phyloP scores from a whole-genome alignment of 2,329 filamentous ascomycete species.

The Paraconiothyrium brasiliense region DNA sequence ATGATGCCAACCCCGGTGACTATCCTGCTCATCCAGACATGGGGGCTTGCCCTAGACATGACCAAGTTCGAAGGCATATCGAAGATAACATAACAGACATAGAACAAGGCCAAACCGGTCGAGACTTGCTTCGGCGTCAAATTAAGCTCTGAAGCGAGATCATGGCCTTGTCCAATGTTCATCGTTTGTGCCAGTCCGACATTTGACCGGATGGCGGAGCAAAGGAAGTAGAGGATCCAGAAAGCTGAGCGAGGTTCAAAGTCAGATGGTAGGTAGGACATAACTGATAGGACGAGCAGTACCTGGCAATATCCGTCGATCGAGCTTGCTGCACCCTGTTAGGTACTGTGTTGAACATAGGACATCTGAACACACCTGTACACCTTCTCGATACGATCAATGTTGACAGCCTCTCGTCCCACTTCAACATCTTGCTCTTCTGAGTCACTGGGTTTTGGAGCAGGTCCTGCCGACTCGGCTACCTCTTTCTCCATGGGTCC shows the following conservation, averaged over 20 bases:
- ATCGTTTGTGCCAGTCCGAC: conserved; percentile 95
- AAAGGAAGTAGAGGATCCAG: conserved; percentile 91
- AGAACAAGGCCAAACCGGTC: conserved; percentile 86
- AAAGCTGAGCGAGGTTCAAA: conserved; percentile 65
- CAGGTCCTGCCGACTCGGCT: conserved; percentile 20
- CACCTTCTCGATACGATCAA: conserved; percentile 49
- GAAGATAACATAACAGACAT: conserved; percentile 90
- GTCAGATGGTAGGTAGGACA: not conserved
- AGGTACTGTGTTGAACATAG: conserved; percentile 8
- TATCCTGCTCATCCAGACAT: conserved; percentile 91
- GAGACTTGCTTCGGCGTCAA: conserved; percentile 81
- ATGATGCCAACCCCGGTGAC: conserved; percentile 88
- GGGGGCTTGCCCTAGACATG: conserved; percentile 85
- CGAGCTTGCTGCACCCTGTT: conserved; percentile 60
- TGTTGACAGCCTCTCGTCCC: conserved; percentile 41
- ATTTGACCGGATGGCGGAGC: conserved; percentile 90
- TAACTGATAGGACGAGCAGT: conserved; percentile 7
- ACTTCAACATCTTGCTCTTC: conserved; percentile 44
- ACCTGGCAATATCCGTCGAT: conserved; percentile 66
- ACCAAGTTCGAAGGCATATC: conserved; percentile 88
- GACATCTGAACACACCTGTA: conserved; percentile 42
- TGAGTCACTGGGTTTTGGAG: conserved; percentile 35
- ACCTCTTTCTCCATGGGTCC: conserved; percentile 31
- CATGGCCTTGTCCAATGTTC: conserved; percentile 76
- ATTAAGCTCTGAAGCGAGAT: conserved; percentile 75